Percentiles rank a stretch among this genome's conserved stretches.
Evolutionary conservation across 1,139 yeast genomes (phyloP).

Genomic region (Kodamaea alishanica): DNA sequence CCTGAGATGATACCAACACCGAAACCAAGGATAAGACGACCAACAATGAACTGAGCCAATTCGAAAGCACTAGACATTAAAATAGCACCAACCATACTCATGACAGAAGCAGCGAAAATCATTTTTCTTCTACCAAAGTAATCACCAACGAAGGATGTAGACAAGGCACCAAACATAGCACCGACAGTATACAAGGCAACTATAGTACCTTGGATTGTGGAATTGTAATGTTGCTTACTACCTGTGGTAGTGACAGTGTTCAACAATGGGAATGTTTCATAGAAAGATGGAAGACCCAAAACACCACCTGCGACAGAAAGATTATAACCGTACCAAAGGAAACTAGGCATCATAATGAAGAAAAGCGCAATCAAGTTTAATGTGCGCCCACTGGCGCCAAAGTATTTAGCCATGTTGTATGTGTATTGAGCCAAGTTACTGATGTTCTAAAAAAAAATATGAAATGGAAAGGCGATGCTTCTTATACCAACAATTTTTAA

Average conservation of each 20-base stretch:
- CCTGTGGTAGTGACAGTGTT: neutral
- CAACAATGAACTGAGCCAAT: conserved; percentile 71
- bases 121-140: conserved; percentile 65
- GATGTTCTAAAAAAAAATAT: too few relatives aligned
- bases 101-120: conserved; percentile 59
- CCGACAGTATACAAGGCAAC: conserved; percentile 27
- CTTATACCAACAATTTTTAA: too few relatives aligned
- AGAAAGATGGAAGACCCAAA: neutral
- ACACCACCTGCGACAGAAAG: conserved; percentile 1
- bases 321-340: conserved; percentile 1
- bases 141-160: conserved; percentile 27
- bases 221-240: neutral
- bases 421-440: too few relatives aligned
- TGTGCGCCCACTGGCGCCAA: conserved; percentile 1
- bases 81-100: conserved; percentile 62
- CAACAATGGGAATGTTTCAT: neutral
- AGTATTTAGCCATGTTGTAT: conserved; percentile 1
- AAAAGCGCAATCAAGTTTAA: neutral
- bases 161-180: conserved; percentile 28
- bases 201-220: neutral
- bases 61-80: conserved; percentile 68
- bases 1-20: conserved; percentile 78
- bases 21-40: conserved; percentile 65
- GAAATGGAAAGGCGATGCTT: too few relatives aligned
- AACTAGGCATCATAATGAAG: conserved; percentile 1